Base-by-base conservation (phyloP, 2,329 filamentous ascomycete species). In the Sarocladium strictum region DNA sequence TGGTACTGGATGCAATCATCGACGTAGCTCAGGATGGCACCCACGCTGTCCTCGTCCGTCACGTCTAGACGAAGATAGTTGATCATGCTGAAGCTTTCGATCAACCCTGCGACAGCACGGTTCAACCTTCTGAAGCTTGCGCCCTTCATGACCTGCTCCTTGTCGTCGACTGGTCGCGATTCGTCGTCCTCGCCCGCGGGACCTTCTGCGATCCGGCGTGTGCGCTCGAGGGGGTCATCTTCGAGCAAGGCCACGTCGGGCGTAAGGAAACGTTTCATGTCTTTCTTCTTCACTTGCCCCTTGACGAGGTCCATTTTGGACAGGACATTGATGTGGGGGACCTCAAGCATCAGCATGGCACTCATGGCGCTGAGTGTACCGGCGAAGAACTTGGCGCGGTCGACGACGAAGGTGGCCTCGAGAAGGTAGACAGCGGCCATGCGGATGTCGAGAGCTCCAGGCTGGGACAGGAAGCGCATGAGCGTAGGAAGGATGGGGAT, bases 301-400 rank as follows among this genome's bases (percentile, higher is more conserved):
- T 94, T 94, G 61, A 97, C 85, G 58, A 97, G 81, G 68, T 99
- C 94, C 92, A 97, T 97, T 75, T 99, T 99, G 67, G 88, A 95
- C 55, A 99, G 76, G 57, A 99, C 87, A 68, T 99, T 99, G 67
- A 99, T 84, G 67, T 99, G 94, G 3, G 94, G 94, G 60, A 97
- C 84, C 72, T 97, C 94, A 59, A 99, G 82, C 90, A 97, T 94
- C 64, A 99, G 84, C 94, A 99, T 99, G 60, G 94, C 92, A 65
- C 89, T 95, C 94, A 99, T 97, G 60, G 94, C 94, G 67, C 89
- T 94, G 57, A 99, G 77, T 0, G 94, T 96, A 12, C 94, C 94
- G 0, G 94, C 87, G 71, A 99, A 97, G 78, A 96, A 99, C 74
- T 97, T 99, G 65, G 94, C 89, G 57, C 90, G 86, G 72, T 99